Evolutionary conservation across 23 red algal species (phyloP).

Genomic region (Gracilariopsis chorda): DNA sequence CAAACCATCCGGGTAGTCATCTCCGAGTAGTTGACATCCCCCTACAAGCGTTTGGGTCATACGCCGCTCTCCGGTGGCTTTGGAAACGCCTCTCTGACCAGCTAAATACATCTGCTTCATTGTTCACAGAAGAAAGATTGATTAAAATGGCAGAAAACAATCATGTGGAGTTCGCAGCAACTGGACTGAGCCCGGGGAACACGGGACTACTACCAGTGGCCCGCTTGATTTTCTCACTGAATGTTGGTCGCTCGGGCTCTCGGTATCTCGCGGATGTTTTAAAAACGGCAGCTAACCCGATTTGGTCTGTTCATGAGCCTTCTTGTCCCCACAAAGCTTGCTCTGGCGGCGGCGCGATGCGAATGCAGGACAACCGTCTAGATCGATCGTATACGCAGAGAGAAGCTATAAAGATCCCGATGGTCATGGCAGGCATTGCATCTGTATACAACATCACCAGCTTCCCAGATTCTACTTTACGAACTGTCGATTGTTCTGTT

Average conservation of each 20-base stretch:
- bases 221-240: constrained; percentile 69
- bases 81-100: background rate
- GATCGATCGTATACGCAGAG: constrained; percentile 15
- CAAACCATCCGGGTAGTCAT: constrained; percentile 16
- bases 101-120: background rate
- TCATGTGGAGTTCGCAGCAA: background rate
- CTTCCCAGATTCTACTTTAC: too few species aligned
- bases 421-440: constrained; percentile 18
- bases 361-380: constrained; percentile 59
- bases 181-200: background rate
- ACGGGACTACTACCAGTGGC: constrained; percentile 23
- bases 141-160: background rate
- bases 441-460: background rate
- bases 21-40: constrained; percentile 5
- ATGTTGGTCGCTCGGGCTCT: constrained; percentile 77
- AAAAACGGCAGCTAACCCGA: constrained; percentile 2
- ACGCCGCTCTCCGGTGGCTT: constrained; percentile 17
- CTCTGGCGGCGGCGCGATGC: constrained; percentile 62
- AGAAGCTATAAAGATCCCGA: constrained; percentile 27
- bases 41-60: constrained; percentile 25
- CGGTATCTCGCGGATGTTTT: constrained; percentile 54
- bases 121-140: background rate
- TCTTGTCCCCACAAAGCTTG: constrained; percentile 26
- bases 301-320: constrained; percentile 34
- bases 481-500: background rate